A percentile compares a stretch with the other conserved stretches of the same genome.
These are phyloP conservation scores for Fraxinus excelsior DNA, from an alignment of 257 asterid species.

Conservation along the genomic window DNA sequence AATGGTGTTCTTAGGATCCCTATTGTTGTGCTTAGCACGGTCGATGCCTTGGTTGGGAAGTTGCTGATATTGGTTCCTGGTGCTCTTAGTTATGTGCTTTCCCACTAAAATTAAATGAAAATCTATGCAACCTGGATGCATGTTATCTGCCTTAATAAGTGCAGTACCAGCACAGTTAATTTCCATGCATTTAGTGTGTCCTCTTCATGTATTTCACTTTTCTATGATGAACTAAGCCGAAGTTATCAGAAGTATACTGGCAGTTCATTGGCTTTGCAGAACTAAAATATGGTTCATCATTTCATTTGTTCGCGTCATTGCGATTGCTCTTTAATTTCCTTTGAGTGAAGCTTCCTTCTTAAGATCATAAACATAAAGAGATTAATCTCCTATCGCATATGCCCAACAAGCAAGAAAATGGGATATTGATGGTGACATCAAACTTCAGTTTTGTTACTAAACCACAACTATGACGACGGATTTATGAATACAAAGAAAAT, in stretches of 20 bases:
- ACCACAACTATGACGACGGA: no score
- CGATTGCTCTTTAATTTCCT: not conserved
- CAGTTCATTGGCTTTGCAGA: not conserved
- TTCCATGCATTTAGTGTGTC: not conserved
- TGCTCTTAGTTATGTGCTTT: not conserved
- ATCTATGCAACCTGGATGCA: not conserved
- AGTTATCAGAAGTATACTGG: not conserved
- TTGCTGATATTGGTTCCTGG: slow-evolving; percentile 5
- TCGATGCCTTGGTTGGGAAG: slow-evolving; percentile 1
- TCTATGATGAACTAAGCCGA: not conserved
- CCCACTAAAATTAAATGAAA: not conserved
- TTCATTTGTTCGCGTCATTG: not conserved
- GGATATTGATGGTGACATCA: no score
- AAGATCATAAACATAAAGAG: no score
- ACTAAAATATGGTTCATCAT: not conserved
- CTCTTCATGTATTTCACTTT: not conserved
- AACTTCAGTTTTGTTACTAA: no score
- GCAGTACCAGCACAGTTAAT: not conserved
- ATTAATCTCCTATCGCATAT: no score
- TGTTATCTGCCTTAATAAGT: not conserved
- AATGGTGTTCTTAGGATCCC: slow-evolving; percentile 16
- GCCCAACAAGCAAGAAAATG: no score
- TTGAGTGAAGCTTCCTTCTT: no score
- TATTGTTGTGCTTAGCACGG: slow-evolving; percentile 5
- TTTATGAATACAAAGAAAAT: no score